Evolutionary conservation across 2,329 filamentous ascomycete genomes (phyloP), one percentile per base, ranked within the genome.

Genomic region (Neonectria ditissima): DNA sequence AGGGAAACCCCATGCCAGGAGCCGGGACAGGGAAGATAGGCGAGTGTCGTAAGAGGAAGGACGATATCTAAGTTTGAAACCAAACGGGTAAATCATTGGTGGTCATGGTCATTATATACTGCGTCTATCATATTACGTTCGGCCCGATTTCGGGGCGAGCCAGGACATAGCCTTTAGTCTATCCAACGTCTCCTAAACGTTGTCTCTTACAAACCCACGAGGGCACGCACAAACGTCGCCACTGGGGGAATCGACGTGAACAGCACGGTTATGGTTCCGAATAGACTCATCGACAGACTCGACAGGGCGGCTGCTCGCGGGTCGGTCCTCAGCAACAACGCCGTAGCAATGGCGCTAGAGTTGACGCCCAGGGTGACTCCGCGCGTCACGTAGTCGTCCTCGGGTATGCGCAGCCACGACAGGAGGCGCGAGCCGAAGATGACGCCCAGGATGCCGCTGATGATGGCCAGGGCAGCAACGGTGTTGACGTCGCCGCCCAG

Each of bases 331-430:
- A 89, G 74, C 2, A 89, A 76, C 34, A 88, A 72, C 0, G 87
- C 86, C 4, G 87, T 89, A 1, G 82, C 86, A 41, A 89, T 86
- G 6, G 87, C 87, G 4, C 84, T 86, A 0, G 86, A 87, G 71
- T 89, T 89, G 2, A 84, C 84, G 4, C 87, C 87, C n/a, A 89
- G 74, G 1, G 86, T 86, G 4, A 90, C 85, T 10, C 87, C 87
- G n/a, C 86, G 78, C 1, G 86, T 89, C 34, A 89, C 86, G 64
- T 89, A 90, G 74, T 89, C 87, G 68, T 89, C 87, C 74, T 88
- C 83, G 0, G 85, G 86, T 4, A 89, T 84, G 60, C 77, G 81
- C 65, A 89, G 66, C 74, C 77, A 78, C 5, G 74, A 76, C 52
- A 89, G 70, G 58, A 88, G 78, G 44, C 79, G 73, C 16, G 79